A percentile compares a stretch with the other conserved stretches of the same genome.
Conservation (phyloP, 208 protist genomes). For the Zelonia costaricensis region DNA sequence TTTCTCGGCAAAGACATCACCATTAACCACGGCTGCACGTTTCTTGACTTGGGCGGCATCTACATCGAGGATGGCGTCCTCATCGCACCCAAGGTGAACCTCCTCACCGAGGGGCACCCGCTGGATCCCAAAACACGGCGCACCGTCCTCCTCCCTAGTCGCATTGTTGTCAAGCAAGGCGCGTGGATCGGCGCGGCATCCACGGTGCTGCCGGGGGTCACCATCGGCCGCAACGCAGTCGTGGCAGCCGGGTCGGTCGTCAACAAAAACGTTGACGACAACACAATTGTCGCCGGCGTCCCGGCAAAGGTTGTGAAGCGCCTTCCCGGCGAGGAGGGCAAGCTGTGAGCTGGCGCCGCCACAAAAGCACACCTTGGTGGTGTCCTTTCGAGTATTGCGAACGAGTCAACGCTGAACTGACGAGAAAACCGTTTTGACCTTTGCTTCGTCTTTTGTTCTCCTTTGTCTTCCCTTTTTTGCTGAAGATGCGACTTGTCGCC, state of each 20-base stretch:
- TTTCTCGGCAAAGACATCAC: conserved; percentile 56
- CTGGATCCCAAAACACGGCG: conserved; percentile 31
- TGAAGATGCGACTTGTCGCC: too few relatives aligned
- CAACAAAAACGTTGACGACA: conserved; percentile 66
- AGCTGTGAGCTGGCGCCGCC: too few relatives aligned
- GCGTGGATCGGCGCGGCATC: conserved; percentile 65
- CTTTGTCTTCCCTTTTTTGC: too few relatives aligned
- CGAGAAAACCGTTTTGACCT: too few relatives aligned
- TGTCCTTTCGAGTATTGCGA: too few relatives aligned
- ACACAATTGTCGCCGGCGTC: conserved; percentile 76
- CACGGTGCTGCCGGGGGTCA: conserved; percentile 74
- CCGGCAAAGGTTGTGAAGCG: conserved; percentile 53
- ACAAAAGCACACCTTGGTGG: too few relatives aligned
- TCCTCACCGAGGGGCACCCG: conserved; percentile 80
- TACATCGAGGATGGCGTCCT: conserved; percentile 59
- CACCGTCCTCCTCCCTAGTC: conserved; percentile 37
- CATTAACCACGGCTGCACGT: conserved; percentile 63
- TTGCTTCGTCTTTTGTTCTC: too few relatives aligned
- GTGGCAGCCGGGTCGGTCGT: conserved; percentile 88
- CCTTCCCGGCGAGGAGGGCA: too few relatives aligned
- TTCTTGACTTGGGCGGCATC: conserved; percentile 70
- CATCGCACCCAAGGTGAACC: conserved; percentile 60
- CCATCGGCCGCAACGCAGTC: conserved; percentile 59
- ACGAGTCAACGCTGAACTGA: too few relatives aligned
- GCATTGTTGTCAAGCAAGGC: conserved; percentile 48